Evolutionary conservation across 768 basidiomycete species (phyloP).

Genomic region (Tremella mesenterica): DNA sequence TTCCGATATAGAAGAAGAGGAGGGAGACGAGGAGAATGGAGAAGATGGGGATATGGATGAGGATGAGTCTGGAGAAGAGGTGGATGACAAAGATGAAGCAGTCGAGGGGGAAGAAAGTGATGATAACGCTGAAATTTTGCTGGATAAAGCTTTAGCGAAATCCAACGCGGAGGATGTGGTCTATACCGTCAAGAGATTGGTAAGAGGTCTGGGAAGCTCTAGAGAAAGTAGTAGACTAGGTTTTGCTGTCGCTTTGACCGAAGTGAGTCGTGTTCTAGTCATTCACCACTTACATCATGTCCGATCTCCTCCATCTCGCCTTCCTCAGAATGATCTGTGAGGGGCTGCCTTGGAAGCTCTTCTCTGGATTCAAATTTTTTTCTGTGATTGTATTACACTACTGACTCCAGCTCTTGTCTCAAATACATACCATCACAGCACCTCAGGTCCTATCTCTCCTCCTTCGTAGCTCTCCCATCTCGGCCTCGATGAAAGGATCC

Average conservation of each 20-base stretch:
- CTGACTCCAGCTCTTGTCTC: conserved; percentile 59
- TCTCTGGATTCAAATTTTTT: too few relatives aligned
- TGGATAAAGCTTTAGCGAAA: conserved; percentile 48
- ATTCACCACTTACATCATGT: neutral
- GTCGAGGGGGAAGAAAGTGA: conserved; percentile 20
- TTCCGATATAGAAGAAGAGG: conserved; percentile 48
- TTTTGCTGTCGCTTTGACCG: conserved; percentile 90
- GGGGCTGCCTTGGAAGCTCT: too few relatives aligned
- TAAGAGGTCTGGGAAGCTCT: conserved; percentile 81
- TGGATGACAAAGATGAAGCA: conserved; percentile 42
- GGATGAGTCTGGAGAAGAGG: conserved; percentile 32
- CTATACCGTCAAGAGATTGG: conserved; percentile 77
- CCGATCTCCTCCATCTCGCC: neutral
- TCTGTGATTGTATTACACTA: neutral
- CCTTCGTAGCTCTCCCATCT: conserved; percentile 59
- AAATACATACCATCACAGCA: conserved; percentile 68
- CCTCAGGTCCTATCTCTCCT: conserved; percentile 68
- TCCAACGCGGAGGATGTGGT: conserved; percentile 83
- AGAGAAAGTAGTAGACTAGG: conserved; percentile 88
- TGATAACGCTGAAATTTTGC: conserved; percentile 17
- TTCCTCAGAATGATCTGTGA: too few relatives aligned
- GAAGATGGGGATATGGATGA: conserved; percentile 34
- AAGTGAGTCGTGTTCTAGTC: conserved; percentile 52
- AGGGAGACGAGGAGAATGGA: conserved; percentile 31
- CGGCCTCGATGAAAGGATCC: conserved; percentile 72